These are phyloP conservation scores for Podospora didyma DNA, from an alignment of 495 filamentous ascomycete species.

Conservation along the genomic window DNA sequence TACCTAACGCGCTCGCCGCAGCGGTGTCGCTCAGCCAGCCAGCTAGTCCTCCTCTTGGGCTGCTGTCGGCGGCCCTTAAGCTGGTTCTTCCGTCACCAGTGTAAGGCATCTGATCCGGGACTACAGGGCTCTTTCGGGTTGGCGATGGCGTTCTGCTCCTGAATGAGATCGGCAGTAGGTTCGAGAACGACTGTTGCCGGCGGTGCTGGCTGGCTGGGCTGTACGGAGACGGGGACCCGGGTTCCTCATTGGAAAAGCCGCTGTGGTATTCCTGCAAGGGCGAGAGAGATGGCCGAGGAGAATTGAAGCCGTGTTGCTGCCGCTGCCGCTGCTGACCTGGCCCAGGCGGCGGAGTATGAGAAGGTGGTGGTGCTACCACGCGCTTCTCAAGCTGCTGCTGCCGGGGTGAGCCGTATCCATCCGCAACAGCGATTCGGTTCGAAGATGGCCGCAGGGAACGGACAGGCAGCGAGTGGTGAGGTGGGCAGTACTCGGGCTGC, in stretches of 20 bases:
- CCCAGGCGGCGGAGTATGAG: constrained; percentile 6
- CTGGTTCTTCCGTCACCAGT: constrained; percentile 35
- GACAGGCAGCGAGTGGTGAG: constrained; percentile 8
- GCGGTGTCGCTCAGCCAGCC: constrained; percentile 32
- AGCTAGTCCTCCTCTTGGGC: constrained; percentile 25
- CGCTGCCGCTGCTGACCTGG: constrained; percentile 5
- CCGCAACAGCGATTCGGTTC: constrained; percentile 11
- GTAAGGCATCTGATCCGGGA: constrained; percentile 36
- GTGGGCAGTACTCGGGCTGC: constrained; percentile 12
- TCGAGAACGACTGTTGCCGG: constrained; percentile 41
- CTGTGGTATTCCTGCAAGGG: constrained; percentile 35
- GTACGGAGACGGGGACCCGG: constrained; percentile 18
- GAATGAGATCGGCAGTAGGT: constrained; percentile 29
- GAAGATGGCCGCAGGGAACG: constrained; percentile 15
- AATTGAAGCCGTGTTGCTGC: constrained; percentile 13
- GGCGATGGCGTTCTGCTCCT: constrained; percentile 30
- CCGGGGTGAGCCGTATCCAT: constrained; percentile 22
- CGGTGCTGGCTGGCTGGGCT: constrained; percentile 26
- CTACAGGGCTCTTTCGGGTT: constrained; percentile 21
- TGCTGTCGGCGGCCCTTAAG: constrained; percentile 5
- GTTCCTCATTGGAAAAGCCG: constrained; percentile 28
- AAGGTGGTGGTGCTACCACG: constrained; percentile 14
- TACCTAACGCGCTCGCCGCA: constrained; percentile 14
- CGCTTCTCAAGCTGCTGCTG: constrained; percentile 19
- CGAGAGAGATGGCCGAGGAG: constrained; percentile 18